Percentiles rank a stretch among this genome's conserved stretches.
phyloP scores from a whole-genome alignment of 495 filamentous ascomycete genomes.

The Penicillium waksmanii region DNA sequence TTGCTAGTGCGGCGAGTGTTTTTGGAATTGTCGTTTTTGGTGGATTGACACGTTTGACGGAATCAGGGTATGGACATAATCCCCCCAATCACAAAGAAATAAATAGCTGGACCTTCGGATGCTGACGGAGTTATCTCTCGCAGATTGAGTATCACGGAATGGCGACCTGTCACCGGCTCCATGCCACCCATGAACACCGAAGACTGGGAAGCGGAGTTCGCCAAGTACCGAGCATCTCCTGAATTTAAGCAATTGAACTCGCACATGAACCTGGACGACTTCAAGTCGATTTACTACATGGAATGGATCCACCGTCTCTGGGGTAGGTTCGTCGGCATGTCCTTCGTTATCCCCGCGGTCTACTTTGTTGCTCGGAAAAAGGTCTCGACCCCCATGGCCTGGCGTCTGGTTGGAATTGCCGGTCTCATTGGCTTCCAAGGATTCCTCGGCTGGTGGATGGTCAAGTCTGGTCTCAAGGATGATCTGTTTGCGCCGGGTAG shows the following conservation, averaged over 20 bases:
- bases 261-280: constrained; percentile 87
- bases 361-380: constrained; percentile 86
- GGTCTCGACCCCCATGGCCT: constrained; percentile 77
- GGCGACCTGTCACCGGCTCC: constrained; percentile 93
- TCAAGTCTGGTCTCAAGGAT: constrained; percentile 91
- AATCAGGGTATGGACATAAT: constrained; percentile 73
- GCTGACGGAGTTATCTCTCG: constrained; percentile 25
- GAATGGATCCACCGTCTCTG: constrained; percentile 97
- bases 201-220: constrained; percentile 90
- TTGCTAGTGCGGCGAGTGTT: constrained; percentile 87
- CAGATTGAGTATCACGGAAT: constrained; percentile 98
- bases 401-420: constrained; percentile 78
- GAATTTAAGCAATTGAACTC: constrained; percentile 91
- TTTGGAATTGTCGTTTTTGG: constrained; percentile 98
- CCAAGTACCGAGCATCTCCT: constrained; percentile 85
- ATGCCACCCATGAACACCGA: constrained; percentile 75
- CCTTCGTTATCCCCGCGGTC: constrained; percentile 82
- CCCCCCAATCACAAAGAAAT: not conserved
- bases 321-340: constrained; percentile 89
- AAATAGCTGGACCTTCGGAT: not conserved
- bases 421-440: constrained; percentile 94
- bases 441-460: constrained; percentile 99
- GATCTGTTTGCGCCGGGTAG: constrained; percentile 89
- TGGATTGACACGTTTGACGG: constrained; percentile 88
- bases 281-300: constrained; percentile 99